phyloP scores from a whole-genome alignment of 805 yeast genomes.

The Wickerhamomyces queroliae region DNA sequence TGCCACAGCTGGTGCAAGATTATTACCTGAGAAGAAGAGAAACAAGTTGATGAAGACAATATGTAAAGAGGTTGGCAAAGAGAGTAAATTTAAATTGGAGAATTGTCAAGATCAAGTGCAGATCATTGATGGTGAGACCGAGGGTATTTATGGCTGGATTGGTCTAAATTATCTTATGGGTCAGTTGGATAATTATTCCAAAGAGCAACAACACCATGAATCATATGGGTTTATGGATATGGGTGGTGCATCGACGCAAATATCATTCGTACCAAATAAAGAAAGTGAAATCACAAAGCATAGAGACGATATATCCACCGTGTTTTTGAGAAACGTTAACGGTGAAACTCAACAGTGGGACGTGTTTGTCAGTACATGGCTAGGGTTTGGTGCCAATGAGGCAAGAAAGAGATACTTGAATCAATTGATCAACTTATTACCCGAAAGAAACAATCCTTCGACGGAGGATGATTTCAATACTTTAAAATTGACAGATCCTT shows the following conservation, averaged over 20 bases:
- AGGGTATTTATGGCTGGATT: conserved; percentile 95
- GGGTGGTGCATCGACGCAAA: conserved; percentile 98
- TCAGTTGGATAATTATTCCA: conserved; percentile 45
- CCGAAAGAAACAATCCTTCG: conserved; percentile 39
- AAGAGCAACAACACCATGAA: conserved; percentile 30
- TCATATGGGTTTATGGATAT: conserved; percentile 95
- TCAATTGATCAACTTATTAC: conserved; percentile 44
- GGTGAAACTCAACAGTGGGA: conserved; percentile 76
- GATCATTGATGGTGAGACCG: conserved; percentile 90
- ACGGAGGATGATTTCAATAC: conserved; percentile 40
- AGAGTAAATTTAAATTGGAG: conserved; percentile 47
- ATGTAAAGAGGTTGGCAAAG: conserved; percentile 48
- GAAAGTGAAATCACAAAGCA: conserved; percentile 56
- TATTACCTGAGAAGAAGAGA: conserved; percentile 53
- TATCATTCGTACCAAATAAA: conserved; percentile 83
- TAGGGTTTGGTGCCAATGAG: conserved; percentile 96
- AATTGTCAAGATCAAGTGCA: conserved; percentile 70
- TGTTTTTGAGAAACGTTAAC: conserved; percentile 59
- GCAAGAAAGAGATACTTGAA: conserved; percentile 72
- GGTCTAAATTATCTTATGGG: conserved; percentile 82
- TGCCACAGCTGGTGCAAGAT: conserved; percentile 96
- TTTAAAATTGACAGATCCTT: conserved; percentile 57
- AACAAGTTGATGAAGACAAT: conserved; percentile 49
- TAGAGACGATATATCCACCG: conserved; percentile 63
- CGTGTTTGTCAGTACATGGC: conserved; percentile 93